phyloP scores from a whole-genome alignment of 768 basidiomycete species.

The Trametes villosa region DNA sequence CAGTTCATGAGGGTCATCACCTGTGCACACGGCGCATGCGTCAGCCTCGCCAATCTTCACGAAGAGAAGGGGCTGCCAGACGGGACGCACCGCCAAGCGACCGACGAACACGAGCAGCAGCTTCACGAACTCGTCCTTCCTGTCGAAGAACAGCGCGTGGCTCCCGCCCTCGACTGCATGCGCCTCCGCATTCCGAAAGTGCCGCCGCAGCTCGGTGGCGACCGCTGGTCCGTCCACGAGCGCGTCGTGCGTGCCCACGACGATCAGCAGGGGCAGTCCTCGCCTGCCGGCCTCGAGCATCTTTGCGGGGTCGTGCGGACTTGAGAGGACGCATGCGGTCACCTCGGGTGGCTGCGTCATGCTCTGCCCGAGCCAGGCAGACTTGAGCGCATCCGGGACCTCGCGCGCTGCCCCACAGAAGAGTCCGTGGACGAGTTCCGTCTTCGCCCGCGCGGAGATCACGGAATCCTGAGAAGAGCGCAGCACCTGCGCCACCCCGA shows the following conservation, averaged over 20 bases:
- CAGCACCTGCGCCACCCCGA: constrained; percentile 12
- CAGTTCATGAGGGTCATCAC: constrained; percentile 22
- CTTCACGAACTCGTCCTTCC: constrained; percentile 33
- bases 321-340: constrained; percentile 4
- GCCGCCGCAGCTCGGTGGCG: constrained; percentile 32
- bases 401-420: constrained; percentile 8
- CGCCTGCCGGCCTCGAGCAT: constrained; percentile 22
- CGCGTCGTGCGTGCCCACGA: constrained; percentile 21
- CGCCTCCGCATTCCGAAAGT: constrained; percentile 40
- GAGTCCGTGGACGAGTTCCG: constrained; percentile 21
- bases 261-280: constrained; percentile 24
- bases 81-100: constrained; percentile 17
- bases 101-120: constrained; percentile 21
- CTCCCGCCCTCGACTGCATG: constrained; percentile 36
- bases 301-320: constrained; percentile 17
- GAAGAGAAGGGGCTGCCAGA: background rate
- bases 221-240: constrained; percentile 26
- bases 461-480: constrained; percentile 16
- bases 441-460: constrained; percentile 15
- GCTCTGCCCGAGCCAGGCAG: constrained; percentile 20
- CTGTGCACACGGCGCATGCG: background rate
- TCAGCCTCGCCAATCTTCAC: background rate
- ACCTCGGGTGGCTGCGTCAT: constrained; percentile 21
- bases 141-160: constrained; percentile 41
- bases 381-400: constrained; percentile 7